A percentile compares a stretch with the other conserved stretches of the same genome.
phyloP scores from a whole-genome alignment of 2,329 filamentous ascomycete genomes.

The Fusarium guadeloupense region DNA sequence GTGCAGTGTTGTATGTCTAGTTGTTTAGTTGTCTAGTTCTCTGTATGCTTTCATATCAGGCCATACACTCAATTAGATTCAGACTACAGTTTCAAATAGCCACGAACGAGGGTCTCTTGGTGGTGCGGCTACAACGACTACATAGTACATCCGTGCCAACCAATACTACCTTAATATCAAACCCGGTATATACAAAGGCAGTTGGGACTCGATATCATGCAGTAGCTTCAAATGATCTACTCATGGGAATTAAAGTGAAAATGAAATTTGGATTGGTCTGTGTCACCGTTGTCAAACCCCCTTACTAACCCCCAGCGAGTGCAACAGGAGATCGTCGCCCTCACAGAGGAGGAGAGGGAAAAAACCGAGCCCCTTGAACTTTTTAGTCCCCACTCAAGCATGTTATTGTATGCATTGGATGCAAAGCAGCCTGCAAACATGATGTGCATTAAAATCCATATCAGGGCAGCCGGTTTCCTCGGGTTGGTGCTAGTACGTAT shows the following conservation, averaged over 20 bases:
- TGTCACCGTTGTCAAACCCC: constrained; percentile 13
- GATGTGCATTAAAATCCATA: constrained; percentile 33
- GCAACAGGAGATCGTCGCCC: neutral
- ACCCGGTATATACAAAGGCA: no score
- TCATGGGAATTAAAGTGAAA: neutral
- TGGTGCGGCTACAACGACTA: no score
- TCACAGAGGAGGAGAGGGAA: neutral
- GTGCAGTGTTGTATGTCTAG: no score
- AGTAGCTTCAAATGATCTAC: neutral
- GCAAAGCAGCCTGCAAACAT: constrained; percentile 36
- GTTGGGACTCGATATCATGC: neutral
- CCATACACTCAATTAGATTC: no score
- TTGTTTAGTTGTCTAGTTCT: no score
- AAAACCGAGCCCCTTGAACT: neutral
- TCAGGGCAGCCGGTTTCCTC: constrained; percentile 4
- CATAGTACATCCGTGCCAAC: neutral
- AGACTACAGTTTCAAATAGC: no score
- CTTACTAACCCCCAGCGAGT: neutral
- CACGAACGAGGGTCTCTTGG: no score
- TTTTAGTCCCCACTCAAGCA: neutral
- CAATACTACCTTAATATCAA: neutral
- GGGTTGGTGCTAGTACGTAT: neutral
- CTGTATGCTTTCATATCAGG: no score
- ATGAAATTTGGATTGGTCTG: constrained; percentile 2
- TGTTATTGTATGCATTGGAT: constrained; percentile 21